phyloP scores from a whole-genome alignment of 2,329 filamentous ascomycete species.

The Leptodontidium sp. region DNA sequence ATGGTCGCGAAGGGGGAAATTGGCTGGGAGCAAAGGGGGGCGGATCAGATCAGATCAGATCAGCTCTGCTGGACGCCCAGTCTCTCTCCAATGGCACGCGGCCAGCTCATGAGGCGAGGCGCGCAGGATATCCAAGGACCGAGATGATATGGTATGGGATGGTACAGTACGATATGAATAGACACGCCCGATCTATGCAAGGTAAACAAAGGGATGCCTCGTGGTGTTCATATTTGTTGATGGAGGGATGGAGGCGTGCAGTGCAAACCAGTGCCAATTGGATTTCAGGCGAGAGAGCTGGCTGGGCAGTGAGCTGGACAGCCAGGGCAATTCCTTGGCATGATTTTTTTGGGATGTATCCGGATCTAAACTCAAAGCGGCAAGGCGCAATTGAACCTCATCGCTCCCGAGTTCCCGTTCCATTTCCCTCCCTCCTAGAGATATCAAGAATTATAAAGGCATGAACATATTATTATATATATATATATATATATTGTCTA shows the following conservation, averaged over 20 bases:
- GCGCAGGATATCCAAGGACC: constrained; percentile 11
- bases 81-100: constrained; percentile 16
- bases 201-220: not conserved
- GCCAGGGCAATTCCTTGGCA: not conserved
- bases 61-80: constrained; percentile 11
- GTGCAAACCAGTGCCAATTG: not conserved
- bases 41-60: constrained; percentile 20
- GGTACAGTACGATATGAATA: not conserved
- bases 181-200: constrained; percentile 7
- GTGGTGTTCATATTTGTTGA: not conserved
- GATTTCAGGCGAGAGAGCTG: not conserved
- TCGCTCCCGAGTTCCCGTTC: not conserved
- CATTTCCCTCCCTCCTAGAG: not conserved
- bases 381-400: not conserved
- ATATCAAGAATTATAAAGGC: no score
- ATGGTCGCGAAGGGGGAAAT: constrained; percentile 48
- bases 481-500: no score
- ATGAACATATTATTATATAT: no score
- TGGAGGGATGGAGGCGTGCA: not conserved
- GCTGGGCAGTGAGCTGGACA: not conserved
- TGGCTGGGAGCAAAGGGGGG: constrained; percentile 20
- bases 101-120: constrained; percentile 24
- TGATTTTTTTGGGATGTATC: not conserved
- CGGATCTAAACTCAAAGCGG: constrained; percentile 5
- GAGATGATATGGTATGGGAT: not conserved